A percentile compares a stretch with the other conserved stretches of the same genome.
phyloP scores from a whole-genome alignment of 129 eudicot genomes.

The Ambrosia artemisiifolia region DNA sequence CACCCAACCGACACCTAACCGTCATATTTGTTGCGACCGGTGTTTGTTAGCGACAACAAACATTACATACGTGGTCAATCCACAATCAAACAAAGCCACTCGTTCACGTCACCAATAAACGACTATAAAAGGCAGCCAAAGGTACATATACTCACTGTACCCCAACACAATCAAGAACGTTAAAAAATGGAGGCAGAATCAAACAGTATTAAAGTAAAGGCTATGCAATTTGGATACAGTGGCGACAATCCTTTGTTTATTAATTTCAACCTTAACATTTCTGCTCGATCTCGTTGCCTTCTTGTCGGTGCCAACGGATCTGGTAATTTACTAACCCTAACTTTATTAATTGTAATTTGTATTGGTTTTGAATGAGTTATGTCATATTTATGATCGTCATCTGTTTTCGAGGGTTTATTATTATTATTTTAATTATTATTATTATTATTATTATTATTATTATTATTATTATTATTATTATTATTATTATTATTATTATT shows the following conservation, averaged over 20 bases:
- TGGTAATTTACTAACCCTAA: conserved; percentile 36
- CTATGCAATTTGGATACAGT: conserved; percentile 91
- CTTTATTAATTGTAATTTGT: background rate
- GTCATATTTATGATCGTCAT: conserved; percentile 2
- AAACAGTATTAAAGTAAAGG: conserved; percentile 57
- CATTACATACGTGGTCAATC: conserved; percentile 16
- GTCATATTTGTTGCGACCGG: conserved; percentile 11
- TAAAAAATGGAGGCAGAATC: conserved; percentile 37
- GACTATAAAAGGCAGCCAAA: background rate
- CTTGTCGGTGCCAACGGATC: conserved; percentile 99
- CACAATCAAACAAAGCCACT: background rate
- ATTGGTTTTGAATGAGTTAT: background rate
- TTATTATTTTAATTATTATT: background rate
- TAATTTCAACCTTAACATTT: conserved; percentile 61
- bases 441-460: background rate
- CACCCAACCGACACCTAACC: conserved; percentile 19
- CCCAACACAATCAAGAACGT: background rate
- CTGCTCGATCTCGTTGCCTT: conserved; percentile 87
- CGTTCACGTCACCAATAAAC: conserved; percentile 12
- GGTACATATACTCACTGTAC: conserved; percentile 24
- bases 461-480: background rate
- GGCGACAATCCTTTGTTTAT: conserved; percentile 55
- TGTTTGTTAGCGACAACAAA: conserved; percentile 22
- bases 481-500: background rate
- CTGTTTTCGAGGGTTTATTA: background rate